Percentiles rank a stretch among this genome's conserved stretches.
phyloP scores from a whole-genome alignment of 176 grass and related monocot species.

The Cenchrus americanus region DNA sequence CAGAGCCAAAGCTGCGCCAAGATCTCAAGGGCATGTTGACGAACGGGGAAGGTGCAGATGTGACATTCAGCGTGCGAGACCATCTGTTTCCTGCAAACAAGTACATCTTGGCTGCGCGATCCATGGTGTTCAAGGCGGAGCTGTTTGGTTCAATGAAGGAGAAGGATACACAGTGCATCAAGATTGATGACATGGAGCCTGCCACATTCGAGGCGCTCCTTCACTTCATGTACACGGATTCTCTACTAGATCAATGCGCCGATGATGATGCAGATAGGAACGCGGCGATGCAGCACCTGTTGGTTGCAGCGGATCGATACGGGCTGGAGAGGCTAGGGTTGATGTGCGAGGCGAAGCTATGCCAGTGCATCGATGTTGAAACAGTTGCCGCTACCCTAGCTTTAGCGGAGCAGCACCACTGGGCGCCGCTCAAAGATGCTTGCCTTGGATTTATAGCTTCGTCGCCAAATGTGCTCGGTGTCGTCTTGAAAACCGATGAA shows the following conservation, averaged over 20 bases:
- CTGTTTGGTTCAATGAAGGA: slow-evolving; percentile 33
- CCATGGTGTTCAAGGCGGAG: slow-evolving; percentile 33
- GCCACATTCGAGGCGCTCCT: neutral
- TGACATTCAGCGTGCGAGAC: slow-evolving; percentile 14
- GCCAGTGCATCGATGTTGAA: neutral
- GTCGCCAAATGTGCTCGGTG: neutral
- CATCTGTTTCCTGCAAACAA: slow-evolving; percentile 12
- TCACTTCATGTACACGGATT: slow-evolving; percentile 4
- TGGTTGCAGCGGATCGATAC: slow-evolving; percentile 37
- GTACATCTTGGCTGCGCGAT: slow-evolving; percentile 34
- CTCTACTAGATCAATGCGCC: neutral
- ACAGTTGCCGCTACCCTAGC: slow-evolving; percentile 6
- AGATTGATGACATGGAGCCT: slow-evolving; percentile 27
- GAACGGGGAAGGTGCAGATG: slow-evolving; percentile 10
- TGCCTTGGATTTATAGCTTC: slow-evolving; percentile 35
- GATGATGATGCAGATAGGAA: neutral
- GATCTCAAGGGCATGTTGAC: neutral
- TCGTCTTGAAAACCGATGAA: neutral
- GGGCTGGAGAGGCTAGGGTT: slow-evolving; percentile 26
- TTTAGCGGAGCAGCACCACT: slow-evolving; percentile 44
- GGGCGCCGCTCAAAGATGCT: neutral
- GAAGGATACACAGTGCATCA: neutral
- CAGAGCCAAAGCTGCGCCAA: neutral
- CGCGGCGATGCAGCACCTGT: slow-evolving; percentile 25
- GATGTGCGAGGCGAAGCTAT: slow-evolving; percentile 33